Conservation (phyloP, 805 yeast species). For the Priceomyces carsonii region DNA sequence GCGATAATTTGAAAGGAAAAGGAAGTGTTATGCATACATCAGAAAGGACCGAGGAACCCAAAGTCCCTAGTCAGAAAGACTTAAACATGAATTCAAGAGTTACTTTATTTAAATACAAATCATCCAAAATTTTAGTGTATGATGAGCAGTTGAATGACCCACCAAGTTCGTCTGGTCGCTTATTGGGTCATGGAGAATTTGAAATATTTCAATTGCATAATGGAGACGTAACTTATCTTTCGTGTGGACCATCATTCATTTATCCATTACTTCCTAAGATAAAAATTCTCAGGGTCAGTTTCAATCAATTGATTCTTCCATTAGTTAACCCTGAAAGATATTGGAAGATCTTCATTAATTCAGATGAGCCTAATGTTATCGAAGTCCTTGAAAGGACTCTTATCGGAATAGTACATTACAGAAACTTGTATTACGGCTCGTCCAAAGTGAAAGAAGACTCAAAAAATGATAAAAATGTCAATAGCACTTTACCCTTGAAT, state of each 20-base stretch:
- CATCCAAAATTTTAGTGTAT: slow-evolving; percentile 36
- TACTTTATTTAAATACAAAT: slow-evolving; percentile 31
- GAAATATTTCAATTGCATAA: slow-evolving; percentile 60
- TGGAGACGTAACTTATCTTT: slow-evolving; percentile 58
- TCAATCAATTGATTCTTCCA: slow-evolving; percentile 57
- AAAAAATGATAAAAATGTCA: background rate
- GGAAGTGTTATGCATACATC: background rate
- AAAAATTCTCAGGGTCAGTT: slow-evolving; percentile 52
- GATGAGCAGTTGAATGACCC: slow-evolving; percentile 30
- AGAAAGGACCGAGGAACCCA: slow-evolving; percentile 3
- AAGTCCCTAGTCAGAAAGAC: slow-evolving; percentile 7
- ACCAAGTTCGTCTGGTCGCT: slow-evolving; percentile 36
- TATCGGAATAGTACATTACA: slow-evolving; percentile 39
- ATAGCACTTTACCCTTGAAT: background rate
- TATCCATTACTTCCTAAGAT: slow-evolving; percentile 73
- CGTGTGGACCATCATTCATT: slow-evolving; percentile 65
- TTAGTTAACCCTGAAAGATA: slow-evolving; percentile 74
- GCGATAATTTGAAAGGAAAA: slow-evolving; percentile 22
- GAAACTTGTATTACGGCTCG: slow-evolving; percentile 32
- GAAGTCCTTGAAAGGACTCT: slow-evolving; percentile 37
- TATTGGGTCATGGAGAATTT: slow-evolving; percentile 61
- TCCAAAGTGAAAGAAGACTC: no score
- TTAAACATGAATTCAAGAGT: slow-evolving; percentile 37
- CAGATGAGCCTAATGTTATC: slow-evolving; percentile 27
- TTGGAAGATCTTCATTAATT: slow-evolving; percentile 56